Evolutionary conservation across 2,329 filamentous ascomycete genomes (phyloP), one percentile per base, ranked within the genome.

Genomic region (Dryadomyces quercivorus): DNA sequence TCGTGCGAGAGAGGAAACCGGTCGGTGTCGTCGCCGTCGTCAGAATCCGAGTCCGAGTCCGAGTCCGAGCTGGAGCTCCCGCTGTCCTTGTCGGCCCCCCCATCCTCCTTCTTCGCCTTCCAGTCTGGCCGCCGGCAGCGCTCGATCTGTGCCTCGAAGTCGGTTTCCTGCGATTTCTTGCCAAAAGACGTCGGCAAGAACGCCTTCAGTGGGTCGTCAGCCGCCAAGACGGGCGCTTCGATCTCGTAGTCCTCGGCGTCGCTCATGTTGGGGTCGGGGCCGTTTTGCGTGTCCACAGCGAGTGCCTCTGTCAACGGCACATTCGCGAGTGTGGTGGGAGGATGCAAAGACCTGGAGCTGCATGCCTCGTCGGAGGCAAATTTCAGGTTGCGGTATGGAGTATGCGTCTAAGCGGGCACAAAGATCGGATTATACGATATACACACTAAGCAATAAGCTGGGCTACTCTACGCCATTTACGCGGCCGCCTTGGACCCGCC

Each of bases 1-100:
- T 96, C 91, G 66, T 98, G 93, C 6, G 93, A 94, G 13, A 94
- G 82, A 1, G 93, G 93, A 60, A 85, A 96, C 62, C 95, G 88
- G 63, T 95, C 90, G 50, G 87, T 87, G 34, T 91, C 87, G 21
- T 89, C 75, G 51, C 81, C 79, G 26, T 81, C 76, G 61, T 73
- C 65, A 52, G 71, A 64, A 48, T 69, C 67, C 6, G 51, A 53
- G 43, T 57, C 55, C 5, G 45, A 50, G 36, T 55, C 52, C 55
- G 75, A 73, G 36, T 70, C 68, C 43, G 72, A 69, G 44, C 72
- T 67, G 22, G 62, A 60, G 46, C 68, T 59, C 20, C 54, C 52
- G 18, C 46, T 57, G 26, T 62, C 59, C 36, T 63, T 61, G 52
- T 57, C 57, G 31, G 61, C 59, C 50, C 55, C 43, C 44, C 61